A percentile compares a stretch with the other conserved stretches of the same genome.
These are phyloP conservation scores for Apophysomyces elegans DNA, from an alignment of 371 early-diverging fungal genomes.

Conservation along the genomic window DNA sequence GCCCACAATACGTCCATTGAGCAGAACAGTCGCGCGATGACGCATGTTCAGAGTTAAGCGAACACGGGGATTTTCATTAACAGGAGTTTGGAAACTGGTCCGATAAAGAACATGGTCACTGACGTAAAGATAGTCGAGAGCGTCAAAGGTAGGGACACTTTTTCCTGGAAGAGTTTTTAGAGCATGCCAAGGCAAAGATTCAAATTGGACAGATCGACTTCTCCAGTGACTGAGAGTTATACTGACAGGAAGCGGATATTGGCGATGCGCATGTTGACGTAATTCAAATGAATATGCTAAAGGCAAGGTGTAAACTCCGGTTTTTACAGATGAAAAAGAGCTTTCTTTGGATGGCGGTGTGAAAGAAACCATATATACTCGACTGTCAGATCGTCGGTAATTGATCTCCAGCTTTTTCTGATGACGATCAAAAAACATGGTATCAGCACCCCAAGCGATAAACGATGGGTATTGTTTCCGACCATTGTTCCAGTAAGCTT, in stretches of 20 bases:
- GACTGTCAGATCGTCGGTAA: slow-evolving; percentile 27
- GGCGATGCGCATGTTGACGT: slow-evolving; percentile 19
- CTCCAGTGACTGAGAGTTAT: slow-evolving; percentile 35
- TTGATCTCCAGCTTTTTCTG: slow-evolving; percentile 32
- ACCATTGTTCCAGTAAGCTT: slow-evolving; percentile 52
- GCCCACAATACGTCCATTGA: slow-evolving; percentile 73
- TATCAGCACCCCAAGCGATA: slow-evolving; percentile 57
- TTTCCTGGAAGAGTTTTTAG: slow-evolving; percentile 29
- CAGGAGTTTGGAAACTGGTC: slow-evolving; percentile 30
- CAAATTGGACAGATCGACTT: slow-evolving; percentile 36
- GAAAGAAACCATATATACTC: slow-evolving; percentile 39
- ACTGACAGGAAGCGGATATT: slow-evolving; percentile 23
- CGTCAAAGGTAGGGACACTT: slow-evolving; percentile 25
- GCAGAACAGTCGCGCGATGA: slow-evolving; percentile 69
- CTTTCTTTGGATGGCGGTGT: slow-evolving; percentile 18
- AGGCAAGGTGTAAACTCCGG: slow-evolving; percentile 27
- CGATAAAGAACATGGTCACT: slow-evolving; percentile 75
- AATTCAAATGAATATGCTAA: slow-evolving; percentile 27
- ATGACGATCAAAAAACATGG: slow-evolving; percentile 38
- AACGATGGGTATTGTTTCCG: slow-evolving; percentile 31
- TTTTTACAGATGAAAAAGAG: background rate
- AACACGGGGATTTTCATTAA: slow-evolving; percentile 24
- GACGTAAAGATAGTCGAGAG: slow-evolving; percentile 65
- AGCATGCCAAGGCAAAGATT: slow-evolving; percentile 46
- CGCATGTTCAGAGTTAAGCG: slow-evolving; percentile 68